phyloP scores from a whole-genome alignment of 1,139 yeast genomes.

The Scheffersomyces insectosa region DNA sequence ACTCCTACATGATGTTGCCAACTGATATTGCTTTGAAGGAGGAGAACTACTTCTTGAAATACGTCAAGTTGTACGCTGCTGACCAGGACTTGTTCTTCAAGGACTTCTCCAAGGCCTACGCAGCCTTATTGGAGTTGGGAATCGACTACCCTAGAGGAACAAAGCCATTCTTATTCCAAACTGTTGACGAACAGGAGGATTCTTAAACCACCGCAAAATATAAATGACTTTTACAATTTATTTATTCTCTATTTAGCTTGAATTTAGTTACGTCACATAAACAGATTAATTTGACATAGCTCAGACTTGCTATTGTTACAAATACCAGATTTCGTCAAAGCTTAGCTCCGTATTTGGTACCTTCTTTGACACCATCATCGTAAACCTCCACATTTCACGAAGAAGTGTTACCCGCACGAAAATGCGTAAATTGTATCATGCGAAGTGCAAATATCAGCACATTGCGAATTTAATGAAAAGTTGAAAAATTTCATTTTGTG shows the following conservation, averaged over 20 bases:
- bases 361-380: too few relatives aligned
- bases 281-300: too few relatives aligned
- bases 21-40: slow-evolving; percentile 75
- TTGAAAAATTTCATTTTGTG: slow-evolving; percentile 1
- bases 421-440: too few relatives aligned
- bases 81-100: slow-evolving; percentile 69
- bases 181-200: slow-evolving; percentile 70
- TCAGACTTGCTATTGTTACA: too few relatives aligned
- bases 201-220: not conserved
- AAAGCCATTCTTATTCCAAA: slow-evolving; percentile 56
- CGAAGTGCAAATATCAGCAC: too few relatives aligned
- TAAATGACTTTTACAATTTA: too few relatives aligned
- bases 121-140: slow-evolving; percentile 73
- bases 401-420: too few relatives aligned
- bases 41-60: slow-evolving; percentile 63
- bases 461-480: not conserved
- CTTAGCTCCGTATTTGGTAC: too few relatives aligned
- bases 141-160: slow-evolving; percentile 55
- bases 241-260: too few relatives aligned
- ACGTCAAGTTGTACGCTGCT: slow-evolving; percentile 70
- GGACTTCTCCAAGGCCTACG: slow-evolving; percentile 71
- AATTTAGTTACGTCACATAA: too few relatives aligned
- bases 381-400: too few relatives aligned
- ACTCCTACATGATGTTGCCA: slow-evolving; percentile 87
- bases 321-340: too few relatives aligned